Evolutionary conservation across 2,329 filamentous ascomycete species (phyloP), one percentile per base, ranked within the genome.

Genomic region (Rutstroemia sp.): DNA sequence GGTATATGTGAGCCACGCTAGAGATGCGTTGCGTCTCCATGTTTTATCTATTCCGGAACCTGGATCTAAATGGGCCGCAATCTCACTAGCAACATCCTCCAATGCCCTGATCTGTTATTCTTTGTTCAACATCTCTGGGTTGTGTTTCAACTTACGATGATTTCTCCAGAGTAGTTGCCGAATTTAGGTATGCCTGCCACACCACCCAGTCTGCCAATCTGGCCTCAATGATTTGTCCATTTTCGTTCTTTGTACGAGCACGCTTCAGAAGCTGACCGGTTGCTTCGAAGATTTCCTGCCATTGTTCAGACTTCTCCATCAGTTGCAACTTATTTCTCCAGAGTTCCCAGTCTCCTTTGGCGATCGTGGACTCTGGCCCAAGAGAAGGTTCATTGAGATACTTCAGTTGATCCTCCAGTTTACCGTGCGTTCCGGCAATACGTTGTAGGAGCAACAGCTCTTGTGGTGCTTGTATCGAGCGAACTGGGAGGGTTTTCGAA

Each of bases 341-440:
- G 21, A 71, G 54, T 44, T 65, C 61, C 69, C 68, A 71, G 38
- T 69, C 68, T 8, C 68, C 65, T 53, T 70, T 70, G 5, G 69
- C 67, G 40, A 68, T 55, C 19, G 51, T 50, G 34, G 68, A 70
- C 44, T 67, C 64, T n/a, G 67, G 64, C 27, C 69, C 69, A 45
- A 70, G 59, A 38, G 63, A 56, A 27, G 58, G 56, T 57, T 69
- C 64, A 21, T 63, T 57, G 7, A 69, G 58, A 58, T 66, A 68
- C 5, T 65, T 62, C 16, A 69, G 54, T 23, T 59, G 59, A 45
- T 67, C 60, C 34, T 66, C 63, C 19, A 49, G 49, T 45, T 65
- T 66, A 2, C 62, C 63, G 52, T 64, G 61, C 7, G 51, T 53
- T 36, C 61, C 58, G 17, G 65, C 59, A 30, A 70, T 62, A 40